A percentile compares a stretch with the other conserved stretches of the same genome.
Conservation (phyloP, 140 eudicot species). For the Senecio squalidus region DNA sequence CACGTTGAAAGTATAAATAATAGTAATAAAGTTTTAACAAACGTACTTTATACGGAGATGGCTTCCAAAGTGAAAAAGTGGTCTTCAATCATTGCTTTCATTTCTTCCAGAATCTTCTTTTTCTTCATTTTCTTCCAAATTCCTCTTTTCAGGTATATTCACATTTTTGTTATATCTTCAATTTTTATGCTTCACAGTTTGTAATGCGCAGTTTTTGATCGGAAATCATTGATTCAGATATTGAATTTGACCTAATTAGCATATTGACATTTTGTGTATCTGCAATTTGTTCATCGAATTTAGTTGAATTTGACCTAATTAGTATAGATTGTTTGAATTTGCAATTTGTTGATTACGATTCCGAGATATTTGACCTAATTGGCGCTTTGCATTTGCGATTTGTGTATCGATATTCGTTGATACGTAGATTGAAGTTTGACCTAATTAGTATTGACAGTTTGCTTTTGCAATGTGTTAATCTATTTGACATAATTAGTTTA, state of each 20-base stretch:
- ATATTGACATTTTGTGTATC: too few relatives aligned
- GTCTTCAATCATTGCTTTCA: conserved; percentile 49
- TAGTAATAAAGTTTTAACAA: too few relatives aligned
- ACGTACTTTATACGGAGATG: too few relatives aligned
- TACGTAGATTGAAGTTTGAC: neutral
- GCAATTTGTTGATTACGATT: too few relatives aligned
- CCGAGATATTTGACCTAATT: too few relatives aligned
- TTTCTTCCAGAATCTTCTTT: conserved; percentile 57
- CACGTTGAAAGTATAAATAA: too few relatives aligned
- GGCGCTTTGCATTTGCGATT: neutral
- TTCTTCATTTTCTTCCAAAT: conserved; percentile 63
- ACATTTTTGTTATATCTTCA: too few relatives aligned
- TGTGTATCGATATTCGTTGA: neutral
- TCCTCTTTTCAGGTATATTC: conserved; percentile 78
- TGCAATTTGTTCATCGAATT: too few relatives aligned
- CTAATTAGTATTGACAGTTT: too few relatives aligned
- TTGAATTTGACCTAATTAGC: conserved; percentile 5
- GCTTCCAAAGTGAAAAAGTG: conserved; percentile 43
- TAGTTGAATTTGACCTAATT: neutral
- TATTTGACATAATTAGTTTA: too few relatives aligned
- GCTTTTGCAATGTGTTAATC: too few relatives aligned
- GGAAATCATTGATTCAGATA: neutral
- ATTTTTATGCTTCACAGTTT: neutral
- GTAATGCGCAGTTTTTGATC: neutral
- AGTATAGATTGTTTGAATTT: neutral